phyloP scores from a whole-genome alignment of 2,329 filamentous ascomycete genomes.

The Amylocarpus encephaloides region DNA sequence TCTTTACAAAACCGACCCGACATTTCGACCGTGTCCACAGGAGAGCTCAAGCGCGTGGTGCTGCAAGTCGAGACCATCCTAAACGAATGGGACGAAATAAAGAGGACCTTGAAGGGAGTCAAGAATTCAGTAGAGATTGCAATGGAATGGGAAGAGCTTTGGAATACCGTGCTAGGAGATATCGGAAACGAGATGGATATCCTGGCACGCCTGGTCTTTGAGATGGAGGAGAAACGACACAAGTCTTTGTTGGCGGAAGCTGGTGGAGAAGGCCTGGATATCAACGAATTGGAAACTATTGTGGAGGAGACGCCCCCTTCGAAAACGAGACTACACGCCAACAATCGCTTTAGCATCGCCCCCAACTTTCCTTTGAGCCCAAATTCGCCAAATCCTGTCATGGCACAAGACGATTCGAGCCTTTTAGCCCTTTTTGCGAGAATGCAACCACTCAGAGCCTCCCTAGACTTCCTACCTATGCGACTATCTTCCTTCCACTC shows the following conservation, averaged over 20 bases:
- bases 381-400: conserved; percentile 50
- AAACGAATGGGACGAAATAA: conserved; percentile 77
- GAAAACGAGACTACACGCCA: conserved; percentile 45
- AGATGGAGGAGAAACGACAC: conserved; percentile 95
- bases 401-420: conserved; percentile 75
- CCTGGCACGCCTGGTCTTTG: conserved; percentile 76
- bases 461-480: conserved; percentile 94
- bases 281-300: conserved; percentile 87
- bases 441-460: conserved; percentile 90
- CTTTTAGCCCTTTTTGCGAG: conserved; percentile 85
- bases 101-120: conserved; percentile 67
- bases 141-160: conserved; percentile 98
- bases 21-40: conserved; percentile 61
- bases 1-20: conserved; percentile 75
- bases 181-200: conserved; percentile 85
- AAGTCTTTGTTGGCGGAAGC: conserved; percentile 61
- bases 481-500: conserved; percentile 78
- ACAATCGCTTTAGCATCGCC: conserved; percentile 63
- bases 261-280: conserved; percentile 62
- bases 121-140: conserved; percentile 92
- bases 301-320: conserved; percentile 74
- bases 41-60: conserved; percentile 70
- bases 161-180: conserved; percentile 88
- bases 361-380: conserved; percentile 58
- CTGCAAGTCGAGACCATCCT: conserved; percentile 85